A percentile compares a stretch with the other conserved stretches of the same genome.
Conservation (phyloP, 164 flowering plant species). For the Echeveria elegans region DNA sequence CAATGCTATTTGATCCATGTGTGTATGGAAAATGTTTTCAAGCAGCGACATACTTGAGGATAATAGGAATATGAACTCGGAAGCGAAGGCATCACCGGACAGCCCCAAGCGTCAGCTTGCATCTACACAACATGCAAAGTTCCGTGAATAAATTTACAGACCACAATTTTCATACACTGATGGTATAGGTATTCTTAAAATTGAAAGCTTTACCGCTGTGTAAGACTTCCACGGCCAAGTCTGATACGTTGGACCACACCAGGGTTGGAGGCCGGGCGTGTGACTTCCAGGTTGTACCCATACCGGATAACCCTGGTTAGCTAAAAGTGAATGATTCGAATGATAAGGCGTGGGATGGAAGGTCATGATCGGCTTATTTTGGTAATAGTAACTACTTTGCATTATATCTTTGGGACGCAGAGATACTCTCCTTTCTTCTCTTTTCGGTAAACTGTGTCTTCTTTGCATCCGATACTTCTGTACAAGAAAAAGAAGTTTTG, state of each 20-base stretch:
- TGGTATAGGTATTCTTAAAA: too few relatives aligned
- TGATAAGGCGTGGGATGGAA: slow-evolving; percentile 39
- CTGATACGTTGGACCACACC: slow-evolving; percentile 41
- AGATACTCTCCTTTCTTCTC: slow-evolving; percentile 45
- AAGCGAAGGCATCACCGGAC: slow-evolving; percentile 48
- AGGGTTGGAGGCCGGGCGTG: slow-evolving; percentile 28
- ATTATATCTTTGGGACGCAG: slow-evolving; percentile 28
- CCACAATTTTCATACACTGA: too few relatives aligned
- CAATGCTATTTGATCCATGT: neutral
- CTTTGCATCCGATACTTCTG: slow-evolving; percentile 55
- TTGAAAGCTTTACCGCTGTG: slow-evolving; percentile 38
- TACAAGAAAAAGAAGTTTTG: neutral
- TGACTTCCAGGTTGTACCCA: slow-evolving; percentile 50
- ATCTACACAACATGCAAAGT: too few relatives aligned
- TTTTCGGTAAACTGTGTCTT: slow-evolving; percentile 58
- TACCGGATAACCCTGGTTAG: slow-evolving; percentile 31
- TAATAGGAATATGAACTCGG: slow-evolving; percentile 23
- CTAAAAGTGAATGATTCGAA: slow-evolving; percentile 20
- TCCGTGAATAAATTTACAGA: too few relatives aligned
- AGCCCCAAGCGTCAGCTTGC: slow-evolving; percentile 76
- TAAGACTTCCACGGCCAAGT: slow-evolving; percentile 48
- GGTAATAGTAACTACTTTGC: slow-evolving; percentile 28
- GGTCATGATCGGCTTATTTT: slow-evolving; percentile 48
- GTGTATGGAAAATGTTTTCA: neutral
- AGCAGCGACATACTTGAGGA: slow-evolving; percentile 33